These are phyloP conservation scores for Hypoxylon sp. DNA, from an alignment of 2,329 filamentous ascomycete species.

Conservation along the genomic window DNA sequence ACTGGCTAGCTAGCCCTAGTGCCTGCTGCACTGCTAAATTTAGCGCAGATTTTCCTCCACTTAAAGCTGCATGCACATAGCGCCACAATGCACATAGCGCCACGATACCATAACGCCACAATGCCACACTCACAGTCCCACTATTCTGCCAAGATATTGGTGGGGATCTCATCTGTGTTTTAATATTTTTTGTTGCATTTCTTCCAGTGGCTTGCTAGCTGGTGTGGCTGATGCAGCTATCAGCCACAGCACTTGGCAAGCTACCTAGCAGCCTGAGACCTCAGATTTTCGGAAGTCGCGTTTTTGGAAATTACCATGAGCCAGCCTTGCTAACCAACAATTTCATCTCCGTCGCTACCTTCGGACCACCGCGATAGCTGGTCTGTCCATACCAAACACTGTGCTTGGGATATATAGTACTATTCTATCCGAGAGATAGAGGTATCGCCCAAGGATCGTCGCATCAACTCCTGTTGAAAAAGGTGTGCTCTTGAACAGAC, in stretches of 20 bases:
- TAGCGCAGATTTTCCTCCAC: slow-evolving; percentile 5
- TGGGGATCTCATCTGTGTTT: no score
- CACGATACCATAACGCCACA: no score
- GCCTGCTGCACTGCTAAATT: slow-evolving; percentile 21
- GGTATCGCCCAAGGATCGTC: slow-evolving; percentile 22
- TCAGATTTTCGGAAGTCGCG: slow-evolving; percentile 33
- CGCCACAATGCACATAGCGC: slow-evolving; percentile 1
- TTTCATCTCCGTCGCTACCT: slow-evolving; percentile 16
- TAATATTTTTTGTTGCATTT: no score
- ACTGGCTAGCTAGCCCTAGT: slow-evolving; percentile 19
- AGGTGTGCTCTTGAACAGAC: slow-evolving; percentile 34
- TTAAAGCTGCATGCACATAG: not conserved
- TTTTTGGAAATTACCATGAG: slow-evolving; percentile 25
- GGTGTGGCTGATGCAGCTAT: not conserved
- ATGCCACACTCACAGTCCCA: not conserved
- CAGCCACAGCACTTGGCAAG: slow-evolving; percentile 7
- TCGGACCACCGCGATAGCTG: not conserved
- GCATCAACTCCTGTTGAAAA: slow-evolving; percentile 24
- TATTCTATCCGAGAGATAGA: slow-evolving; percentile 11
- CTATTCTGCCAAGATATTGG: not conserved
- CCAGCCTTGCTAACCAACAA: slow-evolving; percentile 30
- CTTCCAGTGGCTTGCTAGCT: not conserved
- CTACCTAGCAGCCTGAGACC: slow-evolving; percentile 24
- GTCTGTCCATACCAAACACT: not conserved
- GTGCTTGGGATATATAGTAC: not conserved